Percentiles rank a stretch among this genome's conserved stretches.
Conservation (phyloP, 2,329 filamentous ascomycete species). For the Microdochium paspali region DNA sequence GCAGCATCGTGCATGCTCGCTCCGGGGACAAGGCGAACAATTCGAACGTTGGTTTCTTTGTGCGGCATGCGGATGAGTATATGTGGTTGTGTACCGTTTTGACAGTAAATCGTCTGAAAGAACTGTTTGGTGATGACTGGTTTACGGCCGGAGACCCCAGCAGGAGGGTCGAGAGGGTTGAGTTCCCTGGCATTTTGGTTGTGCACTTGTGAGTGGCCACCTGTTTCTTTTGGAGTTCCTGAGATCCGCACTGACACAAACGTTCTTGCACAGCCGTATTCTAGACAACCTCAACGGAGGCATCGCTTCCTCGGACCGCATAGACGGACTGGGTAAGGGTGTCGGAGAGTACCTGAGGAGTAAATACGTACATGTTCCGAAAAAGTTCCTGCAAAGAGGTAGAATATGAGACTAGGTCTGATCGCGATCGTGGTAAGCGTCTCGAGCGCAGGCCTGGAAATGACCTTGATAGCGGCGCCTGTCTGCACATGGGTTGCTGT, state of each 20-base stretch:
- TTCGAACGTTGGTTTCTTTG: constrained; percentile 4
- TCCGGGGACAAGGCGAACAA: constrained; percentile 5
- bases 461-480: too few species aligned
- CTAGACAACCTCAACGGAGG: constrained; percentile 7
- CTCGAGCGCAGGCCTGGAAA: too few species aligned
- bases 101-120: constrained; percentile 19
- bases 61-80: constrained; percentile 22
- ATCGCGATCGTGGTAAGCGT: too few species aligned
- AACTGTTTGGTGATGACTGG: constrained; percentile 27
- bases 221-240: not conserved
- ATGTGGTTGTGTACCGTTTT: constrained; percentile 23
- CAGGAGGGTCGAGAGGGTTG: constrained; percentile 26
- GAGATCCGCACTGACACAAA: not conserved
- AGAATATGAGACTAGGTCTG: too few species aligned
- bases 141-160: constrained; percentile 11
- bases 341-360: constrained; percentile 23
- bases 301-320: constrained; percentile 7
- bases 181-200: constrained; percentile 24
- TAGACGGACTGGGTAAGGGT: constrained; percentile 25
- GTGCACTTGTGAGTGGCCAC: constrained; percentile 21
- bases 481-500: too few species aligned
- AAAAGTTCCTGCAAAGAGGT: constrained; percentile 21
- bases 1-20: constrained; percentile 4
- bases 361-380: constrained; percentile 23
- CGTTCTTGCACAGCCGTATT: constrained; percentile 2